phyloP scores from a whole-genome alignment of 441 rosid species.

The Viola pubescens region DNA sequence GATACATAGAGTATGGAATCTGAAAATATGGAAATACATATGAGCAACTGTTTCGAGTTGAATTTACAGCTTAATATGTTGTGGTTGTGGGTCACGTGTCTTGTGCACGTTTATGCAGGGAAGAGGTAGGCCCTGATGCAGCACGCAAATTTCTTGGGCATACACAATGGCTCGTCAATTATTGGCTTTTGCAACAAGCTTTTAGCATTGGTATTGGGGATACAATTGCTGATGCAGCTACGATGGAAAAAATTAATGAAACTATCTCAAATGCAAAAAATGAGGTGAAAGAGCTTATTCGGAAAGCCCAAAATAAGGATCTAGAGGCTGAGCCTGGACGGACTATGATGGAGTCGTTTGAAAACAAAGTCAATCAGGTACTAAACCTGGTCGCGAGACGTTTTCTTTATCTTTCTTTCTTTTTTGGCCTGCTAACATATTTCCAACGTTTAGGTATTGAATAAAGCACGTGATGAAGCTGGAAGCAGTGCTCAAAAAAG shows the following conservation, averaged over 20 bases:
- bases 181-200: slow-evolving; percentile 95
- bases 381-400: background rate
- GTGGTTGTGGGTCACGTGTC: background rate
- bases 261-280: slow-evolving; percentile 81
- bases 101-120: slow-evolving; percentile 43
- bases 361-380: slow-evolving; percentile 98
- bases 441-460: slow-evolving; percentile 52
- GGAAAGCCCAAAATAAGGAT: slow-evolving; percentile 59
- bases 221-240: slow-evolving; percentile 94
- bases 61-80: background rate
- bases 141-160: slow-evolving; percentile 99
- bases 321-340: slow-evolving; percentile 97
- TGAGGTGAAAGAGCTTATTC: slow-evolving; percentile 71
- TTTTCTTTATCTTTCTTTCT: slow-evolving; percentile 5
- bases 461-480: slow-evolving; percentile 98
- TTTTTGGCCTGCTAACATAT: background rate
- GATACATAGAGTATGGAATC: too few species aligned
- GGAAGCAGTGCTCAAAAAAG: slow-evolving; percentile 97
- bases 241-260: slow-evolving; percentile 94
- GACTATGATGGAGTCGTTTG: slow-evolving; percentile 96
- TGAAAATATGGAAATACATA: background rate
- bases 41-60: slow-evolving; percentile 1
- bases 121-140: slow-evolving; percentile 99
- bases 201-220: slow-evolving; percentile 99
- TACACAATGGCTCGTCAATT: slow-evolving; percentile 99